A percentile compares a stretch with the other conserved stretches of the same genome.
phyloP scores from a whole-genome alignment of 305 asterid genomes.

The Fraxinus sp. region DNA sequence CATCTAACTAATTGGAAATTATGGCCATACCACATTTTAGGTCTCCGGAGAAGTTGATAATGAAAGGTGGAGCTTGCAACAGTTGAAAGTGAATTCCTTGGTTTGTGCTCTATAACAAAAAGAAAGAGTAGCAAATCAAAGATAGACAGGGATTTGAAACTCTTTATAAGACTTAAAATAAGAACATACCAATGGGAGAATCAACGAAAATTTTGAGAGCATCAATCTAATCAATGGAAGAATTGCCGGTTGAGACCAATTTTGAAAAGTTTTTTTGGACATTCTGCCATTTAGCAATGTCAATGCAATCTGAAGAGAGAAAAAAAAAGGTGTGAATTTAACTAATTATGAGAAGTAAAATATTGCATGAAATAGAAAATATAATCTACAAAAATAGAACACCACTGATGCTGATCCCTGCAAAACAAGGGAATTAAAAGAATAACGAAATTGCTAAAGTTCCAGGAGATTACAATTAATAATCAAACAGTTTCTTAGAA shows the following conservation, averaged over 20 bases:
- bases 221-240: conserved; percentile 61
- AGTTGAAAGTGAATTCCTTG: conserved; percentile 89
- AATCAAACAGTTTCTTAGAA: conserved; percentile 2
- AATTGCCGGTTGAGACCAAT: conserved; percentile 67
- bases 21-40: conserved; percentile 75
- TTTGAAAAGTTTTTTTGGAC: conserved; percentile 63
- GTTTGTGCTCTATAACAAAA: conserved; percentile 57
- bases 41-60: conserved; percentile 77
- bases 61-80: conserved; percentile 78
- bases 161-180: conserved; percentile 16
- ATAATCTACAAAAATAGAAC: neutral
- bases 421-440: neutral
- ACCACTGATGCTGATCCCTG: neutral
- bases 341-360: neutral
- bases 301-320: conserved; percentile 57
- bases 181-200: conserved; percentile 70
- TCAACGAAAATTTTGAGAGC: conserved; percentile 84
- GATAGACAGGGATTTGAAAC: conserved; percentile 17
- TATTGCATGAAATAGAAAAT: neutral
- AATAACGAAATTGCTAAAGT: neutral
- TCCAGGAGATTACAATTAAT: neutral
- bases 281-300: conserved; percentile 85
- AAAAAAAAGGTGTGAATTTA: conserved; percentile 14
- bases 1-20: neutral
- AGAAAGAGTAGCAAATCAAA: conserved; percentile 26